A percentile compares a stretch with the other conserved stretches of the same genome.
These are phyloP conservation scores for Puccinia coronata DNA, from an alignment of 1,284 basidiomycete genomes.

Conservation along the genomic window DNA sequence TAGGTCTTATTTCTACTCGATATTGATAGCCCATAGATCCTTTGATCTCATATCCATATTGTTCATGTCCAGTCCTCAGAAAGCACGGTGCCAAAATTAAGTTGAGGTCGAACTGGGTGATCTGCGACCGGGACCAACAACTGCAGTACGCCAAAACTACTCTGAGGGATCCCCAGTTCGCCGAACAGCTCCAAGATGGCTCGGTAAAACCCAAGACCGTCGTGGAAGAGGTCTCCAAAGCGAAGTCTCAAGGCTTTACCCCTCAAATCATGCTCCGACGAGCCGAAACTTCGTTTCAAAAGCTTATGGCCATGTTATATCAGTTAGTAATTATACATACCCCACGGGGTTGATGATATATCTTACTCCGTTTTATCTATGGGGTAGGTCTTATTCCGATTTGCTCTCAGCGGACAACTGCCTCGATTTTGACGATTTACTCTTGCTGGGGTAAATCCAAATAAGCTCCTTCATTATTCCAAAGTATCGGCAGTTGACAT, in stretches of 20 bases:
- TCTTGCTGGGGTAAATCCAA: conserved; percentile 65
- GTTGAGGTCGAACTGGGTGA: conserved; percentile 13
- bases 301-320: conserved; percentile 11
- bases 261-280: conserved; percentile 59
- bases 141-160: conserved; percentile 64
- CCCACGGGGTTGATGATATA: no score
- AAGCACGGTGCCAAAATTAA: neutral
- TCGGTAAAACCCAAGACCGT: conserved; percentile 68
- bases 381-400: conserved; percentile 68
- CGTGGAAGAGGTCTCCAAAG: conserved; percentile 72
- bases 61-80: neutral
- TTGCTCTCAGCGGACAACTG: conserved; percentile 69
- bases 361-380: conserved; percentile 53
- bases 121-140: conserved; percentile 22
- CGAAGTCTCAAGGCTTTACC: conserved; percentile 72
- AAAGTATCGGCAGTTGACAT: neutral
- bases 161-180: conserved; percentile 67
- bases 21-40: conserved; percentile 67
- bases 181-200: conserved; percentile 62
- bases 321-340: conserved; percentile 45
- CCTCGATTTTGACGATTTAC: conserved; percentile 85
- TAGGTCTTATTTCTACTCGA: conserved; percentile 68
- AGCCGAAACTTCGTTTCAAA: conserved; percentile 36
- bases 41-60: conserved; percentile 77
- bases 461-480: neutral